Evolutionary conservation across 208 protist genomes (phyloP).

Genomic region (Lotmaria passim): DNA sequence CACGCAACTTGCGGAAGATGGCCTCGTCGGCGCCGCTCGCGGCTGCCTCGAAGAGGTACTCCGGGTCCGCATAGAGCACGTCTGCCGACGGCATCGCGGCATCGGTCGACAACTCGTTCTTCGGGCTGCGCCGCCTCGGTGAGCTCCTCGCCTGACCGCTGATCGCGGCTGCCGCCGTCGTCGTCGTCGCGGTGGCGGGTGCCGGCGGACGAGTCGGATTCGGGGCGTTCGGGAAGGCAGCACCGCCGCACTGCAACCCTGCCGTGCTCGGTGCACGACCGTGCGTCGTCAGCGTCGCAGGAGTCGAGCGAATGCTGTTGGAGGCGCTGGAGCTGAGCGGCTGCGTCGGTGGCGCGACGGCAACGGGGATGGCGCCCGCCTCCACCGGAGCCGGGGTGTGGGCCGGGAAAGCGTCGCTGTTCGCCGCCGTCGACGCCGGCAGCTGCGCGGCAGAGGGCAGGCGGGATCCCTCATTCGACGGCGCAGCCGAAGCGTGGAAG

Average conservation of each 20-base stretch:
- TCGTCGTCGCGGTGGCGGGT: not conserved
- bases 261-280: not conserved
- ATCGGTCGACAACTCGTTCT: slow-evolving; percentile 8
- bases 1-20: slow-evolving; percentile 60
- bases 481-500: slow-evolving; percentile 18
- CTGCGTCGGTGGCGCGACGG: slow-evolving; percentile 36
- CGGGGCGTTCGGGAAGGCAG: not conserved
- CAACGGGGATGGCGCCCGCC: slow-evolving; percentile 32
- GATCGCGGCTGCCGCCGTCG: slow-evolving; percentile 1
- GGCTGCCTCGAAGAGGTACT: slow-evolving; percentile 54
- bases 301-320: slow-evolving; percentile 42
- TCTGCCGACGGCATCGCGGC: slow-evolving; percentile 17
- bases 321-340: slow-evolving; percentile 37
- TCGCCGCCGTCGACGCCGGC: slow-evolving; percentile 13
- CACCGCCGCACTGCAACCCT: slow-evolving; percentile 4
- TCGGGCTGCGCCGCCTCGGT: slow-evolving; percentile 17
- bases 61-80: slow-evolving; percentile 42
- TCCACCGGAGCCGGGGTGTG: slow-evolving; percentile 1
- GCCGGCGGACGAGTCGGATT: not conserved
- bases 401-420: slow-evolving; percentile 2
- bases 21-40: slow-evolving; percentile 40
- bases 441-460: slow-evolving; percentile 27
- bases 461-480: slow-evolving; percentile 25
- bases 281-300: slow-evolving; percentile 21
- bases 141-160: not conserved